phyloP scores from a whole-genome alignment of 179 eudicot genomes.

The Pouteria campechiana region DNA sequence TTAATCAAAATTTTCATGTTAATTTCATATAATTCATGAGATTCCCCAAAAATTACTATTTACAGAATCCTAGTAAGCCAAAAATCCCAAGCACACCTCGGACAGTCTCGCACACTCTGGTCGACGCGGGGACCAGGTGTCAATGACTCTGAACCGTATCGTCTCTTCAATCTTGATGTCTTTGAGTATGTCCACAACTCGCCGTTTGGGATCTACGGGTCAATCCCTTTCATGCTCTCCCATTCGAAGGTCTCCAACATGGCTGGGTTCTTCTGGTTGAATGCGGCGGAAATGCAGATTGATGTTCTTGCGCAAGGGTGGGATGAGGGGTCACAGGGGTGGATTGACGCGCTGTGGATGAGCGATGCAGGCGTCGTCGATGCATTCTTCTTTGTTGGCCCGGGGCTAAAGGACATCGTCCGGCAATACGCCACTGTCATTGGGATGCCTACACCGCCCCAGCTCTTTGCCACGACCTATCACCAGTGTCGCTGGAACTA shows the following conservation, averaged over 20 bases:
- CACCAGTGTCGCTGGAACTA: slow-evolving; percentile 99
- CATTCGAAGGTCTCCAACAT: slow-evolving; percentile 67
- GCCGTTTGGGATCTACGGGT: slow-evolving; percentile 92
- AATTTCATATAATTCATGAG: too few relatives aligned
- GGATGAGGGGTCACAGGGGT: slow-evolving; percentile 58
- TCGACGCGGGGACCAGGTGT: slow-evolving; percentile 87
- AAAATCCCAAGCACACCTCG: too few relatives aligned
- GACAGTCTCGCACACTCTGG: too few relatives aligned
- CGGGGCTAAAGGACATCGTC: slow-evolving; percentile 81
- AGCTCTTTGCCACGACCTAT: slow-evolving; percentile 76
- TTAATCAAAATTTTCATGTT: too few relatives aligned
- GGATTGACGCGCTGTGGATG: slow-evolving; percentile 98
- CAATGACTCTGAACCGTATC: slow-evolving; percentile 83
- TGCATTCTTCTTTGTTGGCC: slow-evolving; percentile 88
- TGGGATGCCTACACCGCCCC: slow-evolving; percentile 80
- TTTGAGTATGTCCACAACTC: slow-evolving; percentile 91
- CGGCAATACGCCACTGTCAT: slow-evolving; percentile 80
- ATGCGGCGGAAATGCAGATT: slow-evolving; percentile 99
- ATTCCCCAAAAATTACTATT: too few relatives aligned
- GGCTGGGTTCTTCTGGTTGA: slow-evolving; percentile 93
- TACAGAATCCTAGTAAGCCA: too few relatives aligned
- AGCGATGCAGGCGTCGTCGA: slow-evolving; percentile 92
- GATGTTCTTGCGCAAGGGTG: slow-evolving; percentile 92
- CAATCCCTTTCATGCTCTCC: slow-evolving; percentile 80
- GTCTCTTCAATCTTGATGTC: slow-evolving; percentile 89